A percentile compares a stretch with the other conserved stretches of the same genome.
phyloP scores from a whole-genome alignment of 2,329 filamentous ascomycete genomes.

The Ophiostoma novo-ulmi region DNA sequence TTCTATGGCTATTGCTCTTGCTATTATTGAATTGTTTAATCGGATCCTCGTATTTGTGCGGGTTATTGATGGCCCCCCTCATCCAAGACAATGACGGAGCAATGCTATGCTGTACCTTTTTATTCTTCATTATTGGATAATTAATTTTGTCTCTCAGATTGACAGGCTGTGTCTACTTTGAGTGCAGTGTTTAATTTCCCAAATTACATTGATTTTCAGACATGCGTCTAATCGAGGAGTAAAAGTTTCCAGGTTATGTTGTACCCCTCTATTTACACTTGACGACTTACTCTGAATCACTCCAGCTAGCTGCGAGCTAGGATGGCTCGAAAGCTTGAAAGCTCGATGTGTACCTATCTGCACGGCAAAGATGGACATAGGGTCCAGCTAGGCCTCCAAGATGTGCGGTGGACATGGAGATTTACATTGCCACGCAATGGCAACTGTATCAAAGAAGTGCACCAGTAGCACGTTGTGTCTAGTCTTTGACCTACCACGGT shows the following conservation, averaged over 20 bases:
- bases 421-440: background rate
- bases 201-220: background rate
- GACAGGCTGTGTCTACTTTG: background rate
- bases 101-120: slow-evolving; percentile 7
- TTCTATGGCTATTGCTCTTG: background rate
- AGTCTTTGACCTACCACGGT: background rate
- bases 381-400: slow-evolving; percentile 5
- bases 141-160: background rate
- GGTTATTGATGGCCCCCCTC: background rate
- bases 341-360: background rate
- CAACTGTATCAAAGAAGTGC: background rate
- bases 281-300: background rate
- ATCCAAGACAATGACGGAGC: background rate
- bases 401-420: background rate
- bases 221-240: background rate
- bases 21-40: background rate
- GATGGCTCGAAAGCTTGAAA: background rate
- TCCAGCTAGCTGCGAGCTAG: background rate
- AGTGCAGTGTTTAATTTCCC: background rate
- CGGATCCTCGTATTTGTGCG: background rate
- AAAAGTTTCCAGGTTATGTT: too few species aligned
- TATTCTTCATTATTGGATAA: background rate
- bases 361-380: background rate
- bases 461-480: background rate
- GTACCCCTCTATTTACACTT: background rate